Conservation (phyloP, 2,329 filamentous ascomycete species). For the Pseudonectria foliicola region DNA sequence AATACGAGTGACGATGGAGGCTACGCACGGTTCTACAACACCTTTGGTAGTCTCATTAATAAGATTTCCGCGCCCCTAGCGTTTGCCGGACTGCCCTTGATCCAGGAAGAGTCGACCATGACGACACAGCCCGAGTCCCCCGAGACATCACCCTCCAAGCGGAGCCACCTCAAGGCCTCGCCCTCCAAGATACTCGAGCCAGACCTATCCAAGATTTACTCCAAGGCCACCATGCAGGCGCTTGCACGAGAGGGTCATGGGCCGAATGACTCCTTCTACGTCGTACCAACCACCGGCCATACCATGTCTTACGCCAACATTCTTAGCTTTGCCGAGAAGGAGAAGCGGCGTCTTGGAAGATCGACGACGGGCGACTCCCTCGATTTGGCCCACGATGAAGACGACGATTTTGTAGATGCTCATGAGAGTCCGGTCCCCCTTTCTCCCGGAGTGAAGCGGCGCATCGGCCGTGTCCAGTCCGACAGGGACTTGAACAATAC, state of each 20-base stretch:
- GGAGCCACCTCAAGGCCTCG: slow-evolving; percentile 28
- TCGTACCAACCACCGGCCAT: slow-evolving; percentile 85
- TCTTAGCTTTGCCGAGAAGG: slow-evolving; percentile 61
- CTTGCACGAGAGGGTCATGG: slow-evolving; percentile 62
- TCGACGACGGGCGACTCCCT: slow-evolving; percentile 44
- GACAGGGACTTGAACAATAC: slow-evolving; percentile 54
- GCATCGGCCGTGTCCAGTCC: slow-evolving; percentile 32
- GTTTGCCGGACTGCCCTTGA: slow-evolving; percentile 83
- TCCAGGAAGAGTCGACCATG: slow-evolving; percentile 39
- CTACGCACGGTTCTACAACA: slow-evolving; percentile 86
- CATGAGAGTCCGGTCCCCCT: slow-evolving; percentile 53
- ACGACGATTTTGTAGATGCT: slow-evolving; percentile 81
- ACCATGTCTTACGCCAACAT: slow-evolving; percentile 93
- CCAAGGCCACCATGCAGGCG: slow-evolving; percentile 73
- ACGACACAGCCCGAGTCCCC: slow-evolving; percentile 28
- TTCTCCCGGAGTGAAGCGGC: slow-evolving; percentile 35
- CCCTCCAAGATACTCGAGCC: slow-evolving; percentile 36
- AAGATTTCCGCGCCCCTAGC: slow-evolving; percentile 84
- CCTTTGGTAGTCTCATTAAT: slow-evolving; percentile 83
- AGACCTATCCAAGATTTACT: slow-evolving; percentile 78
- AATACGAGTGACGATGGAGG: slow-evolving; percentile 57
- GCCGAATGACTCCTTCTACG: slow-evolving; percentile 77
- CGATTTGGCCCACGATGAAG: slow-evolving; percentile 35
- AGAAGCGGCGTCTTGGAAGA: slow-evolving; percentile 52
- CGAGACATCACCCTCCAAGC: slow-evolving; percentile 31